Percentiles rank a stretch among this genome's conserved stretches.
Conservation (phyloP, 352 stramenopile genomes). For the Phytopythium chamaehyphon region DNA sequence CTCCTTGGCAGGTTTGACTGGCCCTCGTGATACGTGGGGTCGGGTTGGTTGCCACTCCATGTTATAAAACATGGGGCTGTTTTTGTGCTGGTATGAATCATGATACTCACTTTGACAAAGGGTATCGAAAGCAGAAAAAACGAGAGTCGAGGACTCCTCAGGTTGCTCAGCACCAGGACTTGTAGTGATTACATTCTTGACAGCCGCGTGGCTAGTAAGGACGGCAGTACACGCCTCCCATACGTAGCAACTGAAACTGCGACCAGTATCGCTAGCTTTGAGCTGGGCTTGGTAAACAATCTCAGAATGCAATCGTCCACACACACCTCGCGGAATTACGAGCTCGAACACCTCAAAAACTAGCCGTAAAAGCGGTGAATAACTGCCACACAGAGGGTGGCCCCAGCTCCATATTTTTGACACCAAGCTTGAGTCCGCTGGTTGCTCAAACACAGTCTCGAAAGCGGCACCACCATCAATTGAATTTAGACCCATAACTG, state of each 20-base stretch:
- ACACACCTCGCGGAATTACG: constrained; percentile 16
- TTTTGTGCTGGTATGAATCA: constrained; percentile 34
- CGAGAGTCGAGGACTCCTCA: background rate
- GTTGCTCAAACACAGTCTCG: constrained; percentile 18
- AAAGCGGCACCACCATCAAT: constrained; percentile 19
- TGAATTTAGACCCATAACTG: constrained; percentile 17
- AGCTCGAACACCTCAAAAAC: constrained; percentile 28
- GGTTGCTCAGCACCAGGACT: background rate
- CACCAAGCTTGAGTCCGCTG: too few relatives aligned
- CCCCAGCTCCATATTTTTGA: constrained; percentile 26
- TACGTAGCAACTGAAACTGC: background rate
- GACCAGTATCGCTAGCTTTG: constrained; percentile 4
- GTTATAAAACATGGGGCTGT: constrained; percentile 7
- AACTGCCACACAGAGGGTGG: constrained; percentile 33
- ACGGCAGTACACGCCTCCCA: too few relatives aligned
- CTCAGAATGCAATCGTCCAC: constrained; percentile 15
- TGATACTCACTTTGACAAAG: constrained; percentile 44
- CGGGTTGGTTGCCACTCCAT: background rate
- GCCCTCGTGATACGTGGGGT: too few relatives aligned
- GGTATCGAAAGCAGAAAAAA: constrained; percentile 25
- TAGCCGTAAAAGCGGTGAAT: constrained; percentile 27
- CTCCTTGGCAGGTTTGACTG: too few relatives aligned
- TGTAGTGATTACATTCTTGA: background rate
- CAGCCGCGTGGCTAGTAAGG: too few relatives aligned
- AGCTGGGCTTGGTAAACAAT: constrained; percentile 15